Conservation (phyloP, 2,329 filamentous ascomycete genomes). For the Exophiala sp. region DNA sequence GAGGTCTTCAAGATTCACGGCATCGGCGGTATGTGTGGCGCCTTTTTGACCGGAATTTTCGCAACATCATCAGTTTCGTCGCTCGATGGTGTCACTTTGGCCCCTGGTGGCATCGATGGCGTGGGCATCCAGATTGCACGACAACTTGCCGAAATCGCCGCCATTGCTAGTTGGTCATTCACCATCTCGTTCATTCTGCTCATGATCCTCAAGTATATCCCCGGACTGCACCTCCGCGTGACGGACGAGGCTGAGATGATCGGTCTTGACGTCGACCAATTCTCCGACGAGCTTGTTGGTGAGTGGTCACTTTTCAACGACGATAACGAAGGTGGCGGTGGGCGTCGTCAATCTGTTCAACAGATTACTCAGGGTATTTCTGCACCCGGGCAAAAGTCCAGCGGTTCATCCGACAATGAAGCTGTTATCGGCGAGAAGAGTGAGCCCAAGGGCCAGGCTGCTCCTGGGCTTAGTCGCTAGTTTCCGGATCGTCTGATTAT, state of each 20-base stretch:
- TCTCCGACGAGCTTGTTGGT: slow-evolving; percentile 56
- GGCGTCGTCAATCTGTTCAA: slow-evolving; percentile 9
- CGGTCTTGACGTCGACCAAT: slow-evolving; percentile 54
- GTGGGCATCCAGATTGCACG: slow-evolving; percentile 54
- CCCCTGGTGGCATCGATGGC: slow-evolving; percentile 52
- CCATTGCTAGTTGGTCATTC: slow-evolving; percentile 54
- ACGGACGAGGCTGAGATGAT: slow-evolving; percentile 54
- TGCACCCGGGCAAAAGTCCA: not conserved
- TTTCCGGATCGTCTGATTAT: too few relatives aligned
- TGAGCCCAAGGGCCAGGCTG: slow-evolving; percentile 6
- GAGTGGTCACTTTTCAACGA: slow-evolving; percentile 39
- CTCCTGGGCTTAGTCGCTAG: not conserved
- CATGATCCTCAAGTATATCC: slow-evolving; percentile 47
- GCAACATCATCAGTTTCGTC: slow-evolving; percentile 42
- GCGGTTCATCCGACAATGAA: slow-evolving; percentile 6
- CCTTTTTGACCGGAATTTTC: slow-evolving; percentile 58
- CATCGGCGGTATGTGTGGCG: slow-evolving; percentile 54
- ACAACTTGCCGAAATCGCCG: slow-evolving; percentile 55
- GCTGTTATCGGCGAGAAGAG: slow-evolving; percentile 7
- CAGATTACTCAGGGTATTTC: slow-evolving; percentile 17
- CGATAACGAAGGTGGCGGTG: not conserved
- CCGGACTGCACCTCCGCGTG: slow-evolving; percentile 53
- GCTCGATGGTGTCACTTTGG: slow-evolving; percentile 49
- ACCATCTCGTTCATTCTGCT: slow-evolving; percentile 51
- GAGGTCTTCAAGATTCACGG: slow-evolving; percentile 49